phyloP scores from a whole-genome alignment of 371 early-diverging fungal genomes.

The Mortierella sp. region DNA sequence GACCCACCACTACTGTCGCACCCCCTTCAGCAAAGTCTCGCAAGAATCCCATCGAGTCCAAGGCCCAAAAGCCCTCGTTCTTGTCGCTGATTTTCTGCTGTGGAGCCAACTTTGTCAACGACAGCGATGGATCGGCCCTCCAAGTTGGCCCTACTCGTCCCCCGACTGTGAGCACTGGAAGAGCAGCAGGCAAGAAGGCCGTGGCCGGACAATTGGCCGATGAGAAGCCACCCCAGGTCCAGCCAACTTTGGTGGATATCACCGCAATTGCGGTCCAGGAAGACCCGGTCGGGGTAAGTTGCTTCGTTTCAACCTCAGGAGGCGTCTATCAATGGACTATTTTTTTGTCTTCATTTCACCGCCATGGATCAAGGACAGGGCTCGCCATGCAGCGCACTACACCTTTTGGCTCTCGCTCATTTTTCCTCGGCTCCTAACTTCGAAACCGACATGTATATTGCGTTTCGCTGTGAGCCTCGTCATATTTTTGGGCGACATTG shows the following conservation, averaged over 20 bases:
- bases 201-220: conserved; percentile 30
- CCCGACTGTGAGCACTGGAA: conserved; percentile 38
- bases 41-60: conserved; percentile 50
- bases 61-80: conserved; percentile 53
- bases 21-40: conserved; percentile 35
- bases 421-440: not conserved
- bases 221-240: conserved; percentile 42
- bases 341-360: not conserved
- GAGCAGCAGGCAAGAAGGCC: conserved; percentile 44
- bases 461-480: conserved; percentile 13
- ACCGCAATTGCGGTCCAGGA: conserved; percentile 24
- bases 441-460: conserved; percentile 11
- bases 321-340: conserved; percentile 4
- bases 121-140: conserved; percentile 38
- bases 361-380: conserved; percentile 19
- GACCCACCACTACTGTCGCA: conserved; percentile 23
- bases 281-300: conserved; percentile 49
- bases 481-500: conserved; percentile 11
- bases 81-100: conserved; percentile 58
- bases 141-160: conserved; percentile 34
- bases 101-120: conserved; percentile 57
- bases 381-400: conserved; percentile 13
- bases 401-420: conserved; percentile 8
- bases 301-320: not conserved
- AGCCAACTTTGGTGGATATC: conserved; percentile 32